Conservation (phyloP, 225 moss, liverwort and hornwort genomes). For the Lunularia cruciata region DNA sequence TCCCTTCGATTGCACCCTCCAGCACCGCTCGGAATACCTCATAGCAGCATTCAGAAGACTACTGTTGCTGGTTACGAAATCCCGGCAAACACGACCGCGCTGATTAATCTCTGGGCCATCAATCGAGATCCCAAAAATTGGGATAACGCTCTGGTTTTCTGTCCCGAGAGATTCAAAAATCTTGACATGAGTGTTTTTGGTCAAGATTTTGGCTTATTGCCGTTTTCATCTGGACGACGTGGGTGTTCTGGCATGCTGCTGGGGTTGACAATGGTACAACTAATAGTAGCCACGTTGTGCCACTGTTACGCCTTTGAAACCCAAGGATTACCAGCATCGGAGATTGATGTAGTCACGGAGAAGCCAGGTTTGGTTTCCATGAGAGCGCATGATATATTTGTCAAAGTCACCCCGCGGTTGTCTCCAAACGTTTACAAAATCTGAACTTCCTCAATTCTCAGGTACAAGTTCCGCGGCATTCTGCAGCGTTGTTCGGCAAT, state of each 20-base stretch:
- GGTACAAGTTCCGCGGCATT: too few relatives aligned
- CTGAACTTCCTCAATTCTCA: too few relatives aligned
- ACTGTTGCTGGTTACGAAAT: constrained; percentile 52
- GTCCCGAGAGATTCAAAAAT: constrained; percentile 54
- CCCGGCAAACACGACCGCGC: constrained; percentile 58
- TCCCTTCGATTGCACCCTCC: constrained; percentile 76
- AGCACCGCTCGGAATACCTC: constrained; percentile 67
- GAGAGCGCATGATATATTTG: constrained; percentile 13
- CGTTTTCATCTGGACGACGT: constrained; percentile 69
- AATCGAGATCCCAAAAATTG: constrained; percentile 61
- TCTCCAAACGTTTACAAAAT: constrained; percentile 10
- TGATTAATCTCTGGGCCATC: constrained; percentile 64
- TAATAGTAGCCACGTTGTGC: constrained; percentile 54
- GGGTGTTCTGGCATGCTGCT: constrained; percentile 67
- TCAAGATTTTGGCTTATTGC: constrained; percentile 54
- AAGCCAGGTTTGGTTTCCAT: constrained; percentile 19
- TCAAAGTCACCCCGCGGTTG: constrained; percentile 20
- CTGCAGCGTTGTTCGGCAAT: too few relatives aligned
- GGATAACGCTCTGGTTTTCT: constrained; percentile 51
- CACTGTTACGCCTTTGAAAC: constrained; percentile 51
- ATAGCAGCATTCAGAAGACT: constrained; percentile 48
- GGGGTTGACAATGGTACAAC: constrained; percentile 57
- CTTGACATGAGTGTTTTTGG: constrained; percentile 43
- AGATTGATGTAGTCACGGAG: constrained; percentile 12
- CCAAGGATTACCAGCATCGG: constrained; percentile 7